phyloP scores from a whole-genome alignment of 2,329 filamentous ascomycete species.

The Atkinsonella texensis region DNA sequence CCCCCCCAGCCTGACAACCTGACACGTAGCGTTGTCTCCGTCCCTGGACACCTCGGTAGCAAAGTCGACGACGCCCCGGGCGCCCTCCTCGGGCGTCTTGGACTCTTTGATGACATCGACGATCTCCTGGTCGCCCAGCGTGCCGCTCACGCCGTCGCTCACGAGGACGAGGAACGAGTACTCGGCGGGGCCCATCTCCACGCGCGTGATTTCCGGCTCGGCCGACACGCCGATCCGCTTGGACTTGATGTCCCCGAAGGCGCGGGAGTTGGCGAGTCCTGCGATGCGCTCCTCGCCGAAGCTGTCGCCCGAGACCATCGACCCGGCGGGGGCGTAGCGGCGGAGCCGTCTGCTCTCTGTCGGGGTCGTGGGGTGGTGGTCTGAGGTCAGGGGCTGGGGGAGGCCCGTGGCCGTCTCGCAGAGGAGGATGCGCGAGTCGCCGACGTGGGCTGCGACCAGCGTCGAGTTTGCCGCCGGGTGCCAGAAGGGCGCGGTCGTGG shows the following conservation, averaged over 20 bases:
- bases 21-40: conserved; percentile 58
- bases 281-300: conserved; percentile 96
- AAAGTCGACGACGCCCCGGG: conserved; percentile 68
- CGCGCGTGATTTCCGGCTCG: conserved; percentile 74
- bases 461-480: conserved; percentile 78
- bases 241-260: conserved; percentile 84
- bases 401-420: conserved; percentile 76
- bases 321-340: conserved; percentile 61
- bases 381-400: conserved; percentile 70
- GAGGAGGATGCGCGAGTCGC: conserved; percentile 82
- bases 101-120: conserved; percentile 94
- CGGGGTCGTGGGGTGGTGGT: conserved; percentile 86
- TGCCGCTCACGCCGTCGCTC: conserved; percentile 79
- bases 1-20: conserved; percentile 54
- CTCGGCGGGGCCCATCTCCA: conserved; percentile 71
- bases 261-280: conserved; percentile 83
- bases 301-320: conserved; percentile 77
- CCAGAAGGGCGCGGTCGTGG: conserved; percentile 88
- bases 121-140: conserved; percentile 83
- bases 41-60: conserved; percentile 68
- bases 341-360: conserved; percentile 72
- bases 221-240: conserved; percentile 92
- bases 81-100: conserved; percentile 76
- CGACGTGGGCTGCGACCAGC: conserved; percentile 78
- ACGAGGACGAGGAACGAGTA: conserved; percentile 84